Percentiles rank a stretch among this genome's conserved stretches.
These are phyloP conservation scores for Rostrohypoxylon terebratum DNA, from an alignment of 495 filamentous ascomycete species.

Conservation along the genomic window DNA sequence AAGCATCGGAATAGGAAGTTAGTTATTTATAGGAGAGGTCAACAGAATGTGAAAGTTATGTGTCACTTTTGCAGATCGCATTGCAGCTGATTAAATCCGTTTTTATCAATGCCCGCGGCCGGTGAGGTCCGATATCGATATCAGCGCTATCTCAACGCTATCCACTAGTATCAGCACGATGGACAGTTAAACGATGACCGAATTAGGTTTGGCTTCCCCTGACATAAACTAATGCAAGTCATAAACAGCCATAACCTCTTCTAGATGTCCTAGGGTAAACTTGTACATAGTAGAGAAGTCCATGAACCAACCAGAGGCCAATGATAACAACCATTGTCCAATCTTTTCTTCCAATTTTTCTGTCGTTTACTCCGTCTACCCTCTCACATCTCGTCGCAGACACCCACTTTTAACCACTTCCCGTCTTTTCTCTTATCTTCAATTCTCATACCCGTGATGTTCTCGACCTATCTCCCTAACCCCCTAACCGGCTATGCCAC, in stretches of 20 bases:
- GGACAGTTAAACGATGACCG: conserved; percentile 5
- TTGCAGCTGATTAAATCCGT: not conserved
- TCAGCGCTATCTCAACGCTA: not conserved
- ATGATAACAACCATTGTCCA: conserved; percentile 42
- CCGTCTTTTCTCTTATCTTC: conserved; percentile 38
- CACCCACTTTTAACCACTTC: conserved; percentile 39
- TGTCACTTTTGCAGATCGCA: conserved; percentile 18
- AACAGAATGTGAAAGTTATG: not conserved
- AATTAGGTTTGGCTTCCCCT: conserved; percentile 18
- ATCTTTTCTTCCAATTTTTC: conserved; percentile 18
- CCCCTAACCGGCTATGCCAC: conserved; percentile 16
- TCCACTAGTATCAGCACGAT: too few species aligned
- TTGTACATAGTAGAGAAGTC: too few species aligned
- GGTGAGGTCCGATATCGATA: conserved; percentile 41
- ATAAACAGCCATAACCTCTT: conserved; percentile 41
- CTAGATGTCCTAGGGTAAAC: conserved; percentile 8
- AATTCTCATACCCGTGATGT: conserved; percentile 31
- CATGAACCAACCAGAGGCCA: conserved; percentile 23
- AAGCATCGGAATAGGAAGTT: not conserved
- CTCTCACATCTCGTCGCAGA: conserved; percentile 33
- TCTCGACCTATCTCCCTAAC: conserved; percentile 32
- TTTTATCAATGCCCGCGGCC: conserved; percentile 9
- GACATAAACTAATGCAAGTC: conserved; percentile 39
- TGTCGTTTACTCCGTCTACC: conserved; percentile 28
- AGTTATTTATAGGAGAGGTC: not conserved